Evolutionary conservation across 164 flowering plant genomes (phyloP).

Genomic region (Liriodendron chinense): DNA sequence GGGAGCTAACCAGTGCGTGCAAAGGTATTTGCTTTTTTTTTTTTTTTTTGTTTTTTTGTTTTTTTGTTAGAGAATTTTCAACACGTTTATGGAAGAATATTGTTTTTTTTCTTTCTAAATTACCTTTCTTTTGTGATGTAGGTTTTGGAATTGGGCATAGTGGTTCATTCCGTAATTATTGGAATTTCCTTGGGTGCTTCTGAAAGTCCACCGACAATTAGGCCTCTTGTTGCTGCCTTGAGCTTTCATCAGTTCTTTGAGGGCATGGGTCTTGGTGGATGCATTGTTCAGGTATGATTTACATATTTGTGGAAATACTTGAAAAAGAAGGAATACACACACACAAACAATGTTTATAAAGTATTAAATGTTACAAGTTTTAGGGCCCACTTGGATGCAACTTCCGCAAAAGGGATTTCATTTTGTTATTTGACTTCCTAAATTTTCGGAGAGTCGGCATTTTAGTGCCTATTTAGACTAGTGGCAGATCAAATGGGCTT

Average conservation of each 20-base stretch:
- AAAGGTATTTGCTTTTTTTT: background rate
- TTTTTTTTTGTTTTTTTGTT: too few relatives aligned
- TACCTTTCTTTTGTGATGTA: background rate
- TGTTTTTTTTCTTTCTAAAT: too few relatives aligned
- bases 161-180: slow-evolving; percentile 19
- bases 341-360: background rate
- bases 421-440: too few relatives aligned
- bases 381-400: too few relatives aligned
- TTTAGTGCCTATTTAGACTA: too few relatives aligned
- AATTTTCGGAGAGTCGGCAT: too few relatives aligned
- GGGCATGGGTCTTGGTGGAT: slow-evolving; percentile 21
- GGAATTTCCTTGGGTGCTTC: slow-evolving; percentile 21
- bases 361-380: background rate
- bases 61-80: too few relatives aligned
- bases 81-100: too few relatives aligned
- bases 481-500: too few relatives aligned
- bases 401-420: too few relatives aligned
- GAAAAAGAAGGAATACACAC: too few relatives aligned
- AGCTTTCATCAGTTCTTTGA: slow-evolving; percentile 25
- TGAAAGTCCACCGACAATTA: slow-evolving; percentile 11
- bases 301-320: too few relatives aligned
- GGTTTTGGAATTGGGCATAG: slow-evolving; percentile 26
- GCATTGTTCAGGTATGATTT: slow-evolving; percentile 17
- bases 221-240: slow-evolving; percentile 18
- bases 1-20: background rate